Percentiles rank a stretch among this genome's conserved stretches.
phyloP scores from a whole-genome alignment of 768 basidiomycete species.

The Gymnopilus dilepis region DNA sequence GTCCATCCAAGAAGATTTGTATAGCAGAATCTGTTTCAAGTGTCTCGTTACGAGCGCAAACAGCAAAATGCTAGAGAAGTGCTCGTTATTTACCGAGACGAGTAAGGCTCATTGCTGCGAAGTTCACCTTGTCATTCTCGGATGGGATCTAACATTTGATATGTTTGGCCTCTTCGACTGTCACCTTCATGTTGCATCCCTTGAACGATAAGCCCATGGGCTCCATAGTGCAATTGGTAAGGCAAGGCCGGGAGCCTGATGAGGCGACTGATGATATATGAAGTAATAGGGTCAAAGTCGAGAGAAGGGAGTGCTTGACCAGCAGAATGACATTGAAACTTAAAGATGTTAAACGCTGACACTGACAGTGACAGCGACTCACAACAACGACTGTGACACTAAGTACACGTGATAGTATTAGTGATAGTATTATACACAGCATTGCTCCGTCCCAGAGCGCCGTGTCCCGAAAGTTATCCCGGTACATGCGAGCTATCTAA shows the following conservation, averaged over 20 bases:
- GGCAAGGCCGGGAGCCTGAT: not conserved
- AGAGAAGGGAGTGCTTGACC: no score
- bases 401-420: no score
- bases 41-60: not conserved
- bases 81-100: not conserved
- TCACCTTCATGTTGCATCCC: not conserved
- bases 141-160: slow-evolving; percentile 17
- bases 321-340: no score
- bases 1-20: not conserved
- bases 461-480: no score
- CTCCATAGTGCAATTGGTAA: not conserved
- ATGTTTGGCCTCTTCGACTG: slow-evolving; percentile 5
- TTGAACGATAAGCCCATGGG: not conserved
- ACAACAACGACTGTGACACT: no score
- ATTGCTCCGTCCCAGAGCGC: no score
- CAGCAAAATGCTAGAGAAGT: not conserved
- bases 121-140: slow-evolving; percentile 11
- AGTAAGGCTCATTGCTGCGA: not conserved
- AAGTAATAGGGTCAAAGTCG: no score
- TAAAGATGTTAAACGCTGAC: no score
- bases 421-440: no score
- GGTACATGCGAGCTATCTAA: no score
- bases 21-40: not conserved
- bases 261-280: no score
- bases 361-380: no score